Percentiles rank a stretch among this genome's conserved stretches.
phyloP scores from a whole-genome alignment of 768 basidiomycete species.

The Serendipita indica region DNA sequence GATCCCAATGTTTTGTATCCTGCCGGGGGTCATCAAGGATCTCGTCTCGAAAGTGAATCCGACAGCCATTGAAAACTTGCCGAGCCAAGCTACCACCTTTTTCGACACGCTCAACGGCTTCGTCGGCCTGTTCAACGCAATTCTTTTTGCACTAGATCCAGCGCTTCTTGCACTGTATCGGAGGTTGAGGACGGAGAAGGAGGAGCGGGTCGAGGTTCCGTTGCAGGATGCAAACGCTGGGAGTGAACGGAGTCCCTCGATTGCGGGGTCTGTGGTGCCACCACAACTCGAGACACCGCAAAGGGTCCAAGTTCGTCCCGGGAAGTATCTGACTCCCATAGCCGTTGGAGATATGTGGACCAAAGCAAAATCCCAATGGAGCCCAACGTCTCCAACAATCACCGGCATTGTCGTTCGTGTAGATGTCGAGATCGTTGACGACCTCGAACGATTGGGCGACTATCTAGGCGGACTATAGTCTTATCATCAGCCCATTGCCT shows the following conservation, averaged over 20 bases:
- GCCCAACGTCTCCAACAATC: neutral
- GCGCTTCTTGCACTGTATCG: constrained; percentile 5
- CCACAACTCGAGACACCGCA: neutral
- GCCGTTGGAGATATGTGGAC: neutral
- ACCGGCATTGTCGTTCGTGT: constrained; percentile 3
- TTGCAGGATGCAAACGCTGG: neutral
- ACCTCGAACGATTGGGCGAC: constrained; percentile 2
- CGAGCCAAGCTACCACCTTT: neutral
- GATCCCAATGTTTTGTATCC: constrained; percentile 10
- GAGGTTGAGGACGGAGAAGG: neutral
- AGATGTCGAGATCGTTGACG: neutral
- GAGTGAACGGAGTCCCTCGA: neutral
- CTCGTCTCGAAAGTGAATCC: constrained; percentile 6
- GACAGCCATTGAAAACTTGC: neutral
- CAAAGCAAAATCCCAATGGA: neutral
- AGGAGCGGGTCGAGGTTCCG: neutral
- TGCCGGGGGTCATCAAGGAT: constrained; percentile 10
- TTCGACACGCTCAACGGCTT: constrained; percentile 8
- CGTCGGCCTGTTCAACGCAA: constrained; percentile 6
- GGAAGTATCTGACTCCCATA: neutral
- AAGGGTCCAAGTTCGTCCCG: constrained; percentile 2
- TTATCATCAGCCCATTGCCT: too few species aligned
- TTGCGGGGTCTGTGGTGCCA: neutral
- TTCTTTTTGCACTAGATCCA: neutral
- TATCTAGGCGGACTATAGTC: neutral